phyloP scores from a whole-genome alignment of 1,284 basidiomycete genomes.

The Phylloporus sp. region DNA sequence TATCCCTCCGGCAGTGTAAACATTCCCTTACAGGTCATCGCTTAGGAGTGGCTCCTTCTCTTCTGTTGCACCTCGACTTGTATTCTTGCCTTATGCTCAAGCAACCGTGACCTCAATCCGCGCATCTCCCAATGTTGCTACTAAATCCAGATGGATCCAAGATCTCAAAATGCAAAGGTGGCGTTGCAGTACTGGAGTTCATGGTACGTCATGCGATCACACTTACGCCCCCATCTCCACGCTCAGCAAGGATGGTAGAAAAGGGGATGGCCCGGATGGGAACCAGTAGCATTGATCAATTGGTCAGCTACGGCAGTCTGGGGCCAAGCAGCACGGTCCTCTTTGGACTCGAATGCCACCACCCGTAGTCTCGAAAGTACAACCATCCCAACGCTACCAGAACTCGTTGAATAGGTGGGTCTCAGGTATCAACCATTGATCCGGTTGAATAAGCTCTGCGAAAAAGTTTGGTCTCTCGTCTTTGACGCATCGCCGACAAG shows the following conservation, averaged over 20 bases:
- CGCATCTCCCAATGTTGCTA: slow-evolving; percentile 90
- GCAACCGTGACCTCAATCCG: slow-evolving; percentile 86
- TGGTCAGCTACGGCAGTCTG: slow-evolving; percentile 95
- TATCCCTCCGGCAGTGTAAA: not conserved
- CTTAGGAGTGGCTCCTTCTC: slow-evolving; percentile 95
- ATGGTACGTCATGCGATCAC: slow-evolving; percentile 59
- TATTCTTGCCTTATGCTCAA: slow-evolving; percentile 79
- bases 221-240: not conserved
- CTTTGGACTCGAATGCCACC: slow-evolving; percentile 21
- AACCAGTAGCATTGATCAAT: slow-evolving; percentile 89
- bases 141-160: slow-evolving; percentile 93
- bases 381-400: slow-evolving; percentile 62
- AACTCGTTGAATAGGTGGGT: slow-evolving; percentile 65
- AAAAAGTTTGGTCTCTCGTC: slow-evolving; percentile 69
- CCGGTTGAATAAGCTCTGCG: not conserved
- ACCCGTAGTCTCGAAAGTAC: slow-evolving; percentile 65
- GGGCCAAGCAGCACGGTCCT: slow-evolving; percentile 52
- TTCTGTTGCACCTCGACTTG: slow-evolving; percentile 91
- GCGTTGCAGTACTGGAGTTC: slow-evolving; percentile 87
- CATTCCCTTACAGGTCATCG: not conserved
- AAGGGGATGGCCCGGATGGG: slow-evolving; percentile 88
- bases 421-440: not conserved
- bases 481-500: slow-evolving; percentile 76
- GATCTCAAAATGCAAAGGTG: slow-evolving; percentile 93
- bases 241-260: slow-evolving; percentile 44